Base-by-base conservation (phyloP, 768 basidiomycete genomes). In the Rhodotorula taiwanensis region DNA sequence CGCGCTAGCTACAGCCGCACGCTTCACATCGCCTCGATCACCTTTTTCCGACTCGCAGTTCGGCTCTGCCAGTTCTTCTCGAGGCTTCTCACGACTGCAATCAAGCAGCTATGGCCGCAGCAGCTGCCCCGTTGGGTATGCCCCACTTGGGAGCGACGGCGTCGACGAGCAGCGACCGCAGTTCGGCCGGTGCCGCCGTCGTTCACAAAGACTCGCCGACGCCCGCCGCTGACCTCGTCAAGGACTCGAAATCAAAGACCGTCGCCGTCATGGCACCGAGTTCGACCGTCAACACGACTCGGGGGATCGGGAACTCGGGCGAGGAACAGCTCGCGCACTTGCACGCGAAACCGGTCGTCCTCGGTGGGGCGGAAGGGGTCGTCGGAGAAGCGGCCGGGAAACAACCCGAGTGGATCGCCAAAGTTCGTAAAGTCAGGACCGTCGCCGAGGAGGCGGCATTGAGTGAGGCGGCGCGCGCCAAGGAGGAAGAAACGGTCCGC, bases 321-420 rank as follows among this genome's bases (percentile, higher is more conserved):
- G 25, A 41, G 16, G 62, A 56, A 15, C 27, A 58, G 45, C 43
- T 63, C 55, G 52, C 39, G 11, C 51, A 48, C 25, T 11, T 53
- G 10, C n/a, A 34, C 6, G 55, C 55, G 30, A 43, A 41, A 14
- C 30, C 55, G 25, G 21, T 47, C 45, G 18, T 39, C 16, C 48
- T 49, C 20, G 48, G 48, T 20, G 27, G 48, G 48, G 48, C 28
- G 48, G 5, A 49, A n/a, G 54, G 60, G 28, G 64, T 65, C 21
- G 58, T 65, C n/a, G 64, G 64, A 8, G 58, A 58, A 4, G 58
- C 58, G 30, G 34, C 47, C 10, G 64, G 64, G 0, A n/a, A 21
- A 23, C 36, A 45, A 8, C 64, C 64, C 10, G 64, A 65, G 36
- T 65, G 59, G 50, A 52, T 65, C 44, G 64, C 58, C 2, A 56